Evolutionary conservation across 768 basidiomycete species (phyloP), one percentile per base, ranked within the genome.

Genomic region (Boletus rubescentipes): DNA sequence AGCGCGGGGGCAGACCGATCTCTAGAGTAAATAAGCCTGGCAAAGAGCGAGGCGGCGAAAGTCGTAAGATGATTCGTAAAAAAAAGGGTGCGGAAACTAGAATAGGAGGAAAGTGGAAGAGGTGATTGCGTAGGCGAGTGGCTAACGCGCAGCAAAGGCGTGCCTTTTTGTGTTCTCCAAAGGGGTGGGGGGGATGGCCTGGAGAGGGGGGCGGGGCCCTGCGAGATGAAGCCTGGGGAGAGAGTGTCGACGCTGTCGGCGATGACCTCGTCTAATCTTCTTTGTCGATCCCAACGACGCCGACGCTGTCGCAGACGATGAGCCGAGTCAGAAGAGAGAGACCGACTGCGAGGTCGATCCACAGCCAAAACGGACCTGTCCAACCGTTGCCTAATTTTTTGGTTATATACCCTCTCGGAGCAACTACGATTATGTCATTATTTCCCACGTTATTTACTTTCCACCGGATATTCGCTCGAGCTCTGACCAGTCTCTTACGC

Each of bases 61-160:
- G 72, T 90, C 88, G 89, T 91, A 78, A 83, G 64, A 72, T 68
- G 74, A 66, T 80, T 91, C 89, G 89, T 89, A 68, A 89, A 77
- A 57, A 61, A 58, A 63, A 52, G 62, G 53, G 54, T 41, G 46
- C 41, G 54, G 54, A 58, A 58, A 57, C 42, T 62, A 66, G 64
- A 65, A 66, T 68, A 70, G 68, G 68, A 62, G 66, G 61, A 61
- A 35, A 57, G 55, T 6, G 32, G 59, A 46, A 60, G 59, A 67
- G 61, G 61, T 67, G 59, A 65, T 65, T 60, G 62, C 57, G 59
- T 60, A 61, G 62, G 37, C 8, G 31, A 51, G 67, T 81, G 89
- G 88, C 88, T 77, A 78, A 92, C 89, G 89, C 89, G 79, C 89
- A 91, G 79, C 86, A 79, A 91, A 92, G 89, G 89, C 89, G 89